Conservation (phyloP, 176 grass and related monocot genomes). For the Bonia amplexicaulis region DNA sequence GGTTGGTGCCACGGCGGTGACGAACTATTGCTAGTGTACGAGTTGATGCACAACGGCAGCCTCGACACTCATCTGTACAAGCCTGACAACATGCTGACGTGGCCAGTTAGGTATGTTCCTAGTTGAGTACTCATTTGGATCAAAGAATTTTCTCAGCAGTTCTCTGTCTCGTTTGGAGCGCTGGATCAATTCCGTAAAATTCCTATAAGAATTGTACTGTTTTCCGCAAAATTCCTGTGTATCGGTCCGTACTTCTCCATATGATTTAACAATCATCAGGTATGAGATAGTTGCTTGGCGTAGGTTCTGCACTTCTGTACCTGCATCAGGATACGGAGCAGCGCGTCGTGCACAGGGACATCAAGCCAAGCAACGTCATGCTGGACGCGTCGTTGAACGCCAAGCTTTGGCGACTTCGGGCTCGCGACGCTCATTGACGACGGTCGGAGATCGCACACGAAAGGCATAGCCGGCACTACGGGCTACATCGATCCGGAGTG, state of each 20-base stretch:
- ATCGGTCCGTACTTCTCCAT: too few species aligned
- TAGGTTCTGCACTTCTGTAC: not conserved
- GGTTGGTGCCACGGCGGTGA: constrained; percentile 48
- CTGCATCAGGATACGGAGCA: not conserved
- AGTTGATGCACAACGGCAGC: constrained; percentile 63
- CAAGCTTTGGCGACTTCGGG: constrained; percentile 38
- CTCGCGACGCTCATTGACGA: constrained; percentile 3
- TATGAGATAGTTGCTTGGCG: not conserved
- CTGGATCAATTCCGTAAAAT: too few species aligned
- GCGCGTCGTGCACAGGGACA: not conserved
- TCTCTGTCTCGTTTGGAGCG: too few species aligned
- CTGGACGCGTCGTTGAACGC: not conserved
- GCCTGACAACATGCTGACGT: not conserved
- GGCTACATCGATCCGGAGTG: constrained; percentile 15
- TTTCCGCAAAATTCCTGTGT: too few species aligned
- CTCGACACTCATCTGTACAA: constrained; percentile 26
- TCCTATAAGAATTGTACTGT: too few species aligned
- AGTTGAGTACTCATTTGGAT: too few species aligned
- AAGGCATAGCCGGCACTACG: not conserved
- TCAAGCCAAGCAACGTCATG: constrained; percentile 17
- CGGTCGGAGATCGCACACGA: not conserved
- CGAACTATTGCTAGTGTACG: constrained; percentile 19
- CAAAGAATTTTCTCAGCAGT: too few species aligned
- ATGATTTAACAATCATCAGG: not conserved
- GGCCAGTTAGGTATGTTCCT: constrained; percentile 11